Evolutionary conservation across 2,329 filamentous ascomycete genomes (phyloP), one percentile per base, ranked within the genome.

Genomic region (Coleophoma crateriformis): DNA sequence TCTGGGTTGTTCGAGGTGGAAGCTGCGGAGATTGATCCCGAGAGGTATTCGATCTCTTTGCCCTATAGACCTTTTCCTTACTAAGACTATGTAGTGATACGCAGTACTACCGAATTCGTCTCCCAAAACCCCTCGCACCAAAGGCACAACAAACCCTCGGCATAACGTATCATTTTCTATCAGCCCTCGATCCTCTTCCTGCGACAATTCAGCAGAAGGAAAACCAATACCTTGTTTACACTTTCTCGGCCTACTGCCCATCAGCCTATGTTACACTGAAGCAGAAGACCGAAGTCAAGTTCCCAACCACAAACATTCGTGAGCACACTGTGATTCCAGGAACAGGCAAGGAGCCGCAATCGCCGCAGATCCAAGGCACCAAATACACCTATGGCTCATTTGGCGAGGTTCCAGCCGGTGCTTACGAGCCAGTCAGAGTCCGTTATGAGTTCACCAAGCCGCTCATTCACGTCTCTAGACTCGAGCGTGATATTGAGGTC

Each of bases 251-350:
- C 58, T 96, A 95, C 70, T 80, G 78, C 43, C 85, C 85, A 14
- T 95, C 89, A 10, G 85, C 87, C 53, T 99, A 99, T 73, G 72
- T 78, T 15, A 96, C 90, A 13, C 68, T 81, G 62, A 96, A 96
- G 74, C 94, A 99, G 69, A 96, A 96, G 81, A 97, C 94, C 37
- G 96, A 97, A 71, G 71, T 99, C 71, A 96, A 96, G 75, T 84
- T 95, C 60, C 80, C 88, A 44, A 86, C 82, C 48, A 73, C 79
- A 55, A 85, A 88, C 60, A 78, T 96, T 27, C 87, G 90, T 50
- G 90, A 96, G 64, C 95, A 89, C 69, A 96, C 90, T 48, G 84
- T 81, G 55, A 78, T 95, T 15, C 76, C 79, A 17, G 79, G 78
- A 46, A 79, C 75, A 45, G 72, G 78, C 40, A 83, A 80, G 54